Conservation (phyloP, 148 eudicot species). For the Limonium bicolor region DNA sequence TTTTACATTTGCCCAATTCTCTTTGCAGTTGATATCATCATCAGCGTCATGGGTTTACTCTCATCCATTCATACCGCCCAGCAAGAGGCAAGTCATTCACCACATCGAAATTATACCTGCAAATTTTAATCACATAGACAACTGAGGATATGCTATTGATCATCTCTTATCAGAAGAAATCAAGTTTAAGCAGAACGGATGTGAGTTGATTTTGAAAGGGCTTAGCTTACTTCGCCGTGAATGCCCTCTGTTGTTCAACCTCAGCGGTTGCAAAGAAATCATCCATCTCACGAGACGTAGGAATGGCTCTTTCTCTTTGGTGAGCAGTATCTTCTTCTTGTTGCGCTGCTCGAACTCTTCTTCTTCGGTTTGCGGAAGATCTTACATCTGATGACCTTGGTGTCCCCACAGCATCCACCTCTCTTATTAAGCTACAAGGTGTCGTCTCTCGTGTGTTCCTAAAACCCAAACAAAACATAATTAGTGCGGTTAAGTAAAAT, state of each 20-base stretch:
- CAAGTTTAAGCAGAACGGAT: too few relatives aligned
- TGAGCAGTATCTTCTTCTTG: not conserved
- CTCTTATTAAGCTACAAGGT: conserved; percentile 64
- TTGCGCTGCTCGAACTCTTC: too few relatives aligned
- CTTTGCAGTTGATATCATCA: too few relatives aligned
- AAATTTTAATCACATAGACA: too few relatives aligned
- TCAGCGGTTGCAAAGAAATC: conserved; percentile 60
- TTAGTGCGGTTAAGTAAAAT: too few relatives aligned
- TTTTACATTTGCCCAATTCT: too few relatives aligned
- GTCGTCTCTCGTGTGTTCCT: conserved; percentile 91
- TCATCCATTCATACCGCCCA: conserved; percentile 79
- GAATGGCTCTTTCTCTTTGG: conserved; percentile 18
- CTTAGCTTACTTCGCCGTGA: conserved; percentile 60
- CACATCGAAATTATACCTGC: conserved; percentile 83
- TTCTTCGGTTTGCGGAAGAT: conserved; percentile 19
- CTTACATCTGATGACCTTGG: conserved; percentile 63
- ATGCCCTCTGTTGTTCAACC: conserved; percentile 42
- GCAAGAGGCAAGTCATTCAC: conserved; percentile 62
- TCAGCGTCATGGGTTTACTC: conserved; percentile 20
- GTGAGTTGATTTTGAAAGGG: too few relatives aligned
- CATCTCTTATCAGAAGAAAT: too few relatives aligned
- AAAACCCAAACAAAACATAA: too few relatives aligned
- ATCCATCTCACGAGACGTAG: conserved; percentile 56
- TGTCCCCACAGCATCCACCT: conserved; percentile 25
- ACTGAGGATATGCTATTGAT: too few relatives aligned